A percentile compares a stretch with the other conserved stretches of the same genome.
phyloP scores from a whole-genome alignment of 306 rosid genomes.

The Corylus avellana region DNA sequence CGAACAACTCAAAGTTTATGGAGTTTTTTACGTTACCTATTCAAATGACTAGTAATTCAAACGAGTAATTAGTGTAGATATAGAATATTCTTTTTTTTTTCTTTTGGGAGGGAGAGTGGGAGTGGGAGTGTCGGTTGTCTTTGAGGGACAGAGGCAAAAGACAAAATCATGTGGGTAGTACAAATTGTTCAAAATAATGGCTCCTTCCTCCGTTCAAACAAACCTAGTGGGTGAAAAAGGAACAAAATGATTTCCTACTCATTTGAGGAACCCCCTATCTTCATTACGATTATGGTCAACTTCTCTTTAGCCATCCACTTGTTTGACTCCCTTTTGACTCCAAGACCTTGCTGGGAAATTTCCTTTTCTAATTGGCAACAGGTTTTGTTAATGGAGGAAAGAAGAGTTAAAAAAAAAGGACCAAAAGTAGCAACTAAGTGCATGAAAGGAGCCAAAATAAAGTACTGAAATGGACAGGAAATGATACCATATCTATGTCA shows the following conservation, averaged over 20 bases:
- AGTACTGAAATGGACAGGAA: constrained; percentile 8
- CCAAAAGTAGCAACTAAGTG: background rate
- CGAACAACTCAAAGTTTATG: too few species aligned
- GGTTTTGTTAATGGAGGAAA: constrained; percentile 12
- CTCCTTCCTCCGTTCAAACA: constrained; percentile 25
- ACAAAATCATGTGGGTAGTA: constrained; percentile 37
- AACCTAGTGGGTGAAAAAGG: constrained; percentile 22
- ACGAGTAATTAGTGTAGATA: too few species aligned
- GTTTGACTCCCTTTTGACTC: constrained; percentile 40
- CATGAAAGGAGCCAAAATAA: constrained; percentile 2
- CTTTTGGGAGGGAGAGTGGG: background rate
- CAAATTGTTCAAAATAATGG: constrained; percentile 17
- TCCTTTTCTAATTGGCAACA: constrained; percentile 1
- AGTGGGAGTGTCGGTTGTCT: constrained; percentile 27
- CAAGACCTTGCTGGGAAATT: background rate
- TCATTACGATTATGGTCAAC: constrained; percentile 42
- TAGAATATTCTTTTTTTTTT: background rate
- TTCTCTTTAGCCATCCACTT: constrained; percentile 34
- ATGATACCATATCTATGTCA: constrained; percentile 20
- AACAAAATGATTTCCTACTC: constrained; percentile 58
- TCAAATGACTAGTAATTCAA: too few species aligned
- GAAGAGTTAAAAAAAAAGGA: background rate
- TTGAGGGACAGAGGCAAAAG: constrained; percentile 22
- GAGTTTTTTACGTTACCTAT: too few species aligned
- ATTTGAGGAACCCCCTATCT: constrained; percentile 35